These are phyloP conservation scores for Arthrobotrys conoides DNA, from an alignment of 2,329 filamentous ascomycete species.

Conservation along the genomic window DNA sequence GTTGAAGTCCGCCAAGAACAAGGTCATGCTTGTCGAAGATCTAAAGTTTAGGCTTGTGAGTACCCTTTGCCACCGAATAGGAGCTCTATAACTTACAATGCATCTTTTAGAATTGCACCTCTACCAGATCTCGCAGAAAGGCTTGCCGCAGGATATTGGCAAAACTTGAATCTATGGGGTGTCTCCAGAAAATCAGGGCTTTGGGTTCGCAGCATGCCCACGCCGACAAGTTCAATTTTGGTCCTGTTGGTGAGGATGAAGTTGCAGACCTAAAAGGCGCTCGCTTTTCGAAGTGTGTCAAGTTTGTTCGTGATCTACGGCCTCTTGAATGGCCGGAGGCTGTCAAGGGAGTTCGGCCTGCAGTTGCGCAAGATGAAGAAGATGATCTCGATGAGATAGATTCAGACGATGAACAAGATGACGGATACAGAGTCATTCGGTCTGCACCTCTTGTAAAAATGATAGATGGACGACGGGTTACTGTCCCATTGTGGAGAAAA, in stretches of 20 bases:
- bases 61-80: neutral
- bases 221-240: constrained; percentile 57
- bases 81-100: constrained; percentile 17
- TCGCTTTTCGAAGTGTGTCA: constrained; percentile 55
- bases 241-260: constrained; percentile 51
- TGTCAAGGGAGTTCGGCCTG: constrained; percentile 44
- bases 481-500: constrained; percentile 48
- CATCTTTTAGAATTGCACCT: constrained; percentile 45
- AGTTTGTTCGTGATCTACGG: constrained; percentile 46
- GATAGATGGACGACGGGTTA: constrained; percentile 40
- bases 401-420: constrained; percentile 57
- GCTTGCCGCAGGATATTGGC: constrained; percentile 49
- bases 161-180: constrained; percentile 48
- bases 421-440: constrained; percentile 52
- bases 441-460: constrained; percentile 24
- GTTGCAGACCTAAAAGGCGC: constrained; percentile 42
- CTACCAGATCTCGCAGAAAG: constrained; percentile 55
- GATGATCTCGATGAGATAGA: constrained; percentile 45
- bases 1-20: constrained; percentile 55
- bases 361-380: constrained; percentile 27
- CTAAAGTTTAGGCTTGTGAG: constrained; percentile 59
- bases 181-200: constrained; percentile 52
- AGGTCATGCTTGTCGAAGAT: constrained; percentile 57
- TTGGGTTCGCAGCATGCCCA: constrained; percentile 48
- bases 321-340: constrained; percentile 54